Evolutionary conservation across 495 filamentous ascomycete species (phyloP).

Genomic region (Parmelia sp.): DNA sequence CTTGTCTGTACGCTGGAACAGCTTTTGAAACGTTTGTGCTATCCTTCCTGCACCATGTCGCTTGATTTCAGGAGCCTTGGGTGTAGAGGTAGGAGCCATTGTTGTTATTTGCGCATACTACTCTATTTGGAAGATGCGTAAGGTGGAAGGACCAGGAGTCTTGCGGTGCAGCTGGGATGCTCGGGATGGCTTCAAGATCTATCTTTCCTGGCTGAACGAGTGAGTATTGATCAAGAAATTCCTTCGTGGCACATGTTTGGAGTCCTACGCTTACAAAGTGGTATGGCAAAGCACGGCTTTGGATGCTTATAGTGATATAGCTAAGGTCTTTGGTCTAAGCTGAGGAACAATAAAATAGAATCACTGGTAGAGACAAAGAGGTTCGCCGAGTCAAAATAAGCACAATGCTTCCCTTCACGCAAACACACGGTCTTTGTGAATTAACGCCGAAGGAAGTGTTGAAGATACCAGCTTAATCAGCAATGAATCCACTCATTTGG

Average conservation of each 20-base stretch:
- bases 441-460: neutral
- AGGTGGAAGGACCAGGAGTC: neutral
- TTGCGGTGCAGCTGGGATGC: neutral
- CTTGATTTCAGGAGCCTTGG: neutral
- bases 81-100: neutral
- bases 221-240: no score
- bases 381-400: neutral
- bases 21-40: no score
- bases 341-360: neutral
- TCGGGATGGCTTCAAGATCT: neutral
- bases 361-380: neutral
- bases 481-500: no score
- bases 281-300: neutral
- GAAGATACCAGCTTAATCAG: no score
- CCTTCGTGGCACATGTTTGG: no score
- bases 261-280: no score
- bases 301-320: neutral
- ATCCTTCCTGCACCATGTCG: no score
- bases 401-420: neutral
- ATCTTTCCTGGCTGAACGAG: neutral
- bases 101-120: neutral
- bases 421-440: neutral
- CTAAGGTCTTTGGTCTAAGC: neutral
- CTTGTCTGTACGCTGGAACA: no score
- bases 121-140: neutral